phyloP scores from a whole-genome alignment of 805 yeast genomes.

The Isabelozyma rhagii region DNA sequence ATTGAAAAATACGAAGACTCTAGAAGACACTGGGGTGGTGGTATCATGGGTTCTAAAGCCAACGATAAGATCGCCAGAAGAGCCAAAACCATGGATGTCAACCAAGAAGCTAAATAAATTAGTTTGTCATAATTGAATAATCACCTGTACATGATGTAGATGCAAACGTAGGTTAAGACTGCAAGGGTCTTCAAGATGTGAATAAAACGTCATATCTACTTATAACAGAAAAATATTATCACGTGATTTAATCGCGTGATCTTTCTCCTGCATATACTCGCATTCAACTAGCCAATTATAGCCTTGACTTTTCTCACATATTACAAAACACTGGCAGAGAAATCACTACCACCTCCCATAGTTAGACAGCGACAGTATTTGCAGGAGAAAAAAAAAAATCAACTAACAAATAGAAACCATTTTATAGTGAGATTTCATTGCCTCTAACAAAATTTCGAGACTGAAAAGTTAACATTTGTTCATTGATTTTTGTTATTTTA shows the following conservation, averaged over 20 bases:
- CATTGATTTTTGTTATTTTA: background rate
- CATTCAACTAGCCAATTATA: conserved; percentile 3
- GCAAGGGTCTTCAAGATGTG: no score
- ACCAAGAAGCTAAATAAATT: conserved; percentile 2
- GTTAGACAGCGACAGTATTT: background rate
- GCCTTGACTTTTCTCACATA: conserved; percentile 3
- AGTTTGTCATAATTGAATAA: background rate
- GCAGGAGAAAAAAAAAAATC: background rate
- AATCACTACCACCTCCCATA: background rate
- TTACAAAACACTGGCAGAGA: background rate
- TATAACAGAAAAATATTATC: no score
- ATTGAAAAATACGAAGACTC: conserved; percentile 89
- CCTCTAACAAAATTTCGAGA: background rate
- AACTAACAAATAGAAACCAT: background rate
- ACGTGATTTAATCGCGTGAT: background rate
- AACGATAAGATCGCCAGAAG: conserved; percentile 78
- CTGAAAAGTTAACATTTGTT: background rate
- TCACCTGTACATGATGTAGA: background rate
- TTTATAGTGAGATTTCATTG: background rate
- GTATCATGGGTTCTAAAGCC: conserved; percentile 94
- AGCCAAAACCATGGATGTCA: conserved; percentile 51
- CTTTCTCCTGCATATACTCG: background rate
- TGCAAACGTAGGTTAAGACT: background rate
- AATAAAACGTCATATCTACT: no score
- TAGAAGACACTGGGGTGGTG: conserved; percentile 99